Evolutionary conservation across 139 green algal species (phyloP).

Genomic region (Coccomyxa sp.): DNA sequence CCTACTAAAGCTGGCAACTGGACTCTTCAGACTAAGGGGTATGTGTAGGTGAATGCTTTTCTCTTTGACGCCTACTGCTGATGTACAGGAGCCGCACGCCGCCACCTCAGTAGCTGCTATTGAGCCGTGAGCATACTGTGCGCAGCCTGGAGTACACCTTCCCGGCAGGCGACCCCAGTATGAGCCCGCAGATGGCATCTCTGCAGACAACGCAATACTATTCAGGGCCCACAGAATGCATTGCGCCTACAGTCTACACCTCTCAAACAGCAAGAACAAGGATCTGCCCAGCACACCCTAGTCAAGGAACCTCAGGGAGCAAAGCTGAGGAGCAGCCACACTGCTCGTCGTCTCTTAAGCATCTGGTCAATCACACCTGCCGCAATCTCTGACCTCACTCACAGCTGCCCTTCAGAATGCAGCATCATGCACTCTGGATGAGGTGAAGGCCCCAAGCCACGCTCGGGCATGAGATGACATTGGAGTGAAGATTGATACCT

Average conservation of each 20-base stretch:
- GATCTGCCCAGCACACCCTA: background rate
- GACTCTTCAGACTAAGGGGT: too few relatives aligned
- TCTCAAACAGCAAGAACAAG: background rate
- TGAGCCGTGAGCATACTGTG: constrained; percentile 57
- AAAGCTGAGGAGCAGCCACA: background rate
- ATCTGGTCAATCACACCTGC: too few relatives aligned
- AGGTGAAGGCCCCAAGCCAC: background rate
- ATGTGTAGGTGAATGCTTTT: too few relatives aligned
- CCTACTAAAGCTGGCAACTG: too few relatives aligned
- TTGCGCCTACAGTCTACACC: background rate
- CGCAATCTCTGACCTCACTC: too few relatives aligned
- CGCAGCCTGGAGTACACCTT: constrained; percentile 96
- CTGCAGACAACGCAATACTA: background rate
- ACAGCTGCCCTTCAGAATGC: too few relatives aligned
- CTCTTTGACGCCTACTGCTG: too few relatives aligned
- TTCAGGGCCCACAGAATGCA: background rate
- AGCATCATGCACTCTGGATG: background rate
- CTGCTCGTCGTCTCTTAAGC: background rate
- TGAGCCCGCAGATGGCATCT: constrained; percentile 89
- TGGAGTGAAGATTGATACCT: background rate
- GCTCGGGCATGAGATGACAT: too few relatives aligned
- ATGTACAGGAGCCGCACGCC: too few relatives aligned
- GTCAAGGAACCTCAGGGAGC: background rate
- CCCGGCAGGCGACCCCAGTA: constrained; percentile 92
- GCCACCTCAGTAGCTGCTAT: constrained; percentile 52